phyloP scores from a whole-genome alignment of 345 rosid genomes.

The Raphanus sativus region DNA sequence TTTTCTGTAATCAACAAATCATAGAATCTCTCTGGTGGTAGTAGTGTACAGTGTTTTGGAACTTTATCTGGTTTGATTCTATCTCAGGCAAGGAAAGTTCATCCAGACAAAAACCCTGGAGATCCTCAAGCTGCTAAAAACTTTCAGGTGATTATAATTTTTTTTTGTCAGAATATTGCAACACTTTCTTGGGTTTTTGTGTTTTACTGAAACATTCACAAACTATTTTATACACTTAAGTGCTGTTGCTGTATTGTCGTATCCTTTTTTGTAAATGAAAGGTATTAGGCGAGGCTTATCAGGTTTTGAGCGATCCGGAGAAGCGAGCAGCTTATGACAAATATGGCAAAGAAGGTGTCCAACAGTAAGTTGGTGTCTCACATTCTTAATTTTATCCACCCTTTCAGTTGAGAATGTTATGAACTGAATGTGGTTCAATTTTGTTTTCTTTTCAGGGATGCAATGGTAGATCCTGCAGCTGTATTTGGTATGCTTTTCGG shows the following conservation, averaged over 20 bases:
- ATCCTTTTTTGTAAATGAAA: conserved; percentile 31
- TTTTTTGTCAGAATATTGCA: conserved; percentile 1
- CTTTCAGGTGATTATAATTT: conserved; percentile 60
- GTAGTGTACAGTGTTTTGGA: not conserved
- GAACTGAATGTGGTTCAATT: not conserved
- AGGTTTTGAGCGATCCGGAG: conserved; percentile 84
- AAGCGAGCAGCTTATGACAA: conserved; percentile 87
- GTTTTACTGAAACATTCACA: not conserved
- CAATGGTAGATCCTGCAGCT: conserved; percentile 86
- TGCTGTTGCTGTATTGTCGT: not conserved
- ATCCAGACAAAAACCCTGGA: conserved; percentile 92
- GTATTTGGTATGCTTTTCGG: conserved; percentile 96
- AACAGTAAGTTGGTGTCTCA: conserved; percentile 50
- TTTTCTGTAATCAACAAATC: not conserved
- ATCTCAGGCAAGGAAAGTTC: conserved; percentile 81
- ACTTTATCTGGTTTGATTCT: not conserved
- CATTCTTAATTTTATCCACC: not conserved
- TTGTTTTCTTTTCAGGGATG: conserved; percentile 49
- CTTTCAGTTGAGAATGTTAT: conserved; percentile 8
- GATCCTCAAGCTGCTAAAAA: conserved; percentile 90
- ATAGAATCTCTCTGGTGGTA: not conserved
- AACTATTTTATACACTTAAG: not conserved
- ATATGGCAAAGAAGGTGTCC: conserved; percentile 78
- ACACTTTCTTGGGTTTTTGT: not conserved
- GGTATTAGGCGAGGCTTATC: conserved; percentile 95